These are phyloP conservation scores for Cochlearia excelsa DNA, from an alignment of 345 rosid species.

Conservation along the genomic window DNA sequence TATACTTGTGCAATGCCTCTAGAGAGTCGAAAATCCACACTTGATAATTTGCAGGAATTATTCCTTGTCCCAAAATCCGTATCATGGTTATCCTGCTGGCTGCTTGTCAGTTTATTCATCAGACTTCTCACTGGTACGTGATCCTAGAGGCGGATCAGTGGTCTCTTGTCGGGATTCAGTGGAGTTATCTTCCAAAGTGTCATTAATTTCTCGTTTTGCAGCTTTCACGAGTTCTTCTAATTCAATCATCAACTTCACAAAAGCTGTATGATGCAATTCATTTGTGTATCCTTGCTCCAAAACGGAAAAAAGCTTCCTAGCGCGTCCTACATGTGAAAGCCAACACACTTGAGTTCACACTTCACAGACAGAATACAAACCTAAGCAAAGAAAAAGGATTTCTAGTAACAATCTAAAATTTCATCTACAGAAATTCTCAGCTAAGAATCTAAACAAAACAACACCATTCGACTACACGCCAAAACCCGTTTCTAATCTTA, in stretches of 20 bases:
- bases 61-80: slow-evolving; percentile 27
- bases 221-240: slow-evolving; percentile 66
- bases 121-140: slow-evolving; percentile 33
- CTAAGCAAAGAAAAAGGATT: not conserved
- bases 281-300: slow-evolving; percentile 74
- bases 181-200: slow-evolving; percentile 28
- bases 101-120: slow-evolving; percentile 31
- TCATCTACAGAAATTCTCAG: no score
- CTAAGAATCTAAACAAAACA: not conserved
- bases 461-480: not conserved
- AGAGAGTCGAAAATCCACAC: slow-evolving; percentile 85
- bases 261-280: slow-evolving; percentile 65
- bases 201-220: slow-evolving; percentile 51
- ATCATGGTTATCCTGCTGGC: slow-evolving; percentile 33
- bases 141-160: slow-evolving; percentile 28
- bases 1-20: slow-evolving; percentile 95
- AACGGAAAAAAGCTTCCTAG: slow-evolving; percentile 65
- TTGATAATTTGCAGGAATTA: slow-evolving; percentile 28
- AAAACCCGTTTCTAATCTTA: not conserved
- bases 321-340: slow-evolving; percentile 53
- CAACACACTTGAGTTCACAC: slow-evolving; percentile 31
- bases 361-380: slow-evolving; percentile 4
- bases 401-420: not conserved
- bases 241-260: slow-evolving; percentile 85
- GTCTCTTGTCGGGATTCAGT: slow-evolving; percentile 27